A percentile compares a stretch with the other conserved stretches of the same genome.
Conservation (phyloP, 1,139 yeast species). For the Candida gigantensis region DNA sequence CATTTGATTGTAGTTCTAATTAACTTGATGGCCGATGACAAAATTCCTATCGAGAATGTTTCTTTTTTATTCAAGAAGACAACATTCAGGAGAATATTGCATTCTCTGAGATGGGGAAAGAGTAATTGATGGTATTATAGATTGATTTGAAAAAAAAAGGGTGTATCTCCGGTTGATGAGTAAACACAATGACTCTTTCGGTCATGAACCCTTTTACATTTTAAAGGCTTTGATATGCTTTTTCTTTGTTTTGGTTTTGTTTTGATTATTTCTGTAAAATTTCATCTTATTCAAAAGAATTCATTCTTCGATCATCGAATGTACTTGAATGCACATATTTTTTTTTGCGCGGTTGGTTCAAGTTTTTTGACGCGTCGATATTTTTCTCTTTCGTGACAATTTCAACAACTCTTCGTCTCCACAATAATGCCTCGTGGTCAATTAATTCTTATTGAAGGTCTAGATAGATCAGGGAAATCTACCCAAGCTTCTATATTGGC, state of each 20-base stretch:
- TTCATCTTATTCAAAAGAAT: no score
- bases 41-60: slow-evolving; percentile 5
- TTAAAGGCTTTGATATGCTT: background rate
- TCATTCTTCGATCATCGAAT: no score
- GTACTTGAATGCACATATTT: no score
- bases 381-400: no score
- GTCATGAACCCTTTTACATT: slow-evolving; percentile 48
- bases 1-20: slow-evolving; percentile 16
- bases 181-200: slow-evolving; percentile 41
- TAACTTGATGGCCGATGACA: slow-evolving; percentile 38
- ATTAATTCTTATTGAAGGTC: slow-evolving; percentile 83
- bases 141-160: slow-evolving; percentile 25
- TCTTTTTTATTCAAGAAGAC: no score
- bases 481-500: slow-evolving; percentile 69
- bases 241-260: background rate
- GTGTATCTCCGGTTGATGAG: slow-evolving; percentile 54
- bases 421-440: slow-evolving; percentile 53
- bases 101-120: slow-evolving; percentile 10
- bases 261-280: no score
- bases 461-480: slow-evolving; percentile 93
- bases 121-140: slow-evolving; percentile 24
- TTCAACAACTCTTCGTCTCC: background rate
- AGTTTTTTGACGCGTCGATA: no score
- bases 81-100: slow-evolving; percentile 11
- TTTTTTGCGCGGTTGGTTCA: background rate